Percentiles rank a stretch among this genome's conserved stretches.
Evolutionary conservation across 2,329 filamentous ascomycete species (phyloP).

Genomic region (Blastomyces silverae): DNA sequence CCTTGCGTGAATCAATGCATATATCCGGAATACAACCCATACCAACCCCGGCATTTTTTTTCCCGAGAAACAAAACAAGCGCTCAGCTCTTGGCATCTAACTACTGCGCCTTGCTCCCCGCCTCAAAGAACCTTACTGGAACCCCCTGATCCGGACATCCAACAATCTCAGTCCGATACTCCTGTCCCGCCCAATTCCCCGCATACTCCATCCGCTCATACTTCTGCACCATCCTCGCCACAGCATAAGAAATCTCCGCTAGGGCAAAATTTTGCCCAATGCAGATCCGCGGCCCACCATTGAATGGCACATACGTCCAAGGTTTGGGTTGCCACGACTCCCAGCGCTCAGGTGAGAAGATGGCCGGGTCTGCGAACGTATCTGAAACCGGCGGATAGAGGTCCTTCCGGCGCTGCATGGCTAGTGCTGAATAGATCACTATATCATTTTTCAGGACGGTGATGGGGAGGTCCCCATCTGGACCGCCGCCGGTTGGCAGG

Average conservation of each 20-base stretch:
- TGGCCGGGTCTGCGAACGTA: conserved; percentile 42
- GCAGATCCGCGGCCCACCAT: conserved; percentile 65
- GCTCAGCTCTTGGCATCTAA: not conserved
- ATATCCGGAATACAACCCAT: not conserved
- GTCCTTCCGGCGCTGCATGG: conserved; percentile 63
- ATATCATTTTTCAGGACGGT: conserved; percentile 59
- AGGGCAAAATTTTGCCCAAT: conserved; percentile 76
- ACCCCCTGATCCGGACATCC: conserved; percentile 14
- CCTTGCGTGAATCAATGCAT: not conserved
- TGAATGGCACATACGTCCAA: conserved; percentile 69
- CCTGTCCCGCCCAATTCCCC: conserved; percentile 14
- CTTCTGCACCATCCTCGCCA: conserved; percentile 64
- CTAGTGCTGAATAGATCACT: conserved; percentile 60
- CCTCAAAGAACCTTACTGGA: conserved; percentile 8
- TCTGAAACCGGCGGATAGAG: conserved; percentile 51
- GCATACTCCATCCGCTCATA: conserved; percentile 55
- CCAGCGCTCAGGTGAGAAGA: conserved; percentile 64
- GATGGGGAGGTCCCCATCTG: conserved; percentile 53
- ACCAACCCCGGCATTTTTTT: not conserved
- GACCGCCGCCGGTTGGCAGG: conserved; percentile 52
- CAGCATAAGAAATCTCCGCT: conserved; percentile 61
- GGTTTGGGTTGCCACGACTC: conserved; percentile 54
- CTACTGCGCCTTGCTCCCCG: conserved; percentile 3
- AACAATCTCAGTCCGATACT: conserved; percentile 16
- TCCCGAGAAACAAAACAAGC: not conserved